Conservation (phyloP, 371 early-diverging fungal species). For the Mortierella sp. region DNA sequence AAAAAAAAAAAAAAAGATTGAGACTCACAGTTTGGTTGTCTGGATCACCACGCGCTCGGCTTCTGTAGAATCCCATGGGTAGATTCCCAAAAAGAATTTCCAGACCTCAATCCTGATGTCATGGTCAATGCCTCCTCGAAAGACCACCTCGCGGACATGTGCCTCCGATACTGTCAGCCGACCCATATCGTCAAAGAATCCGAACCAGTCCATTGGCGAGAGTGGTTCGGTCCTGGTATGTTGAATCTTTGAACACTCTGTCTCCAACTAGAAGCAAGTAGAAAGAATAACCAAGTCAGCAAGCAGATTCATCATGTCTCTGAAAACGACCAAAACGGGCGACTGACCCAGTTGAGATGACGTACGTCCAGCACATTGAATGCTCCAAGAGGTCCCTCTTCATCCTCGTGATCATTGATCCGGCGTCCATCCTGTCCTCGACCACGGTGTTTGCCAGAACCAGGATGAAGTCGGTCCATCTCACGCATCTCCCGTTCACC, state of each 20-base stretch:
- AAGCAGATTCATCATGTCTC: constrained; percentile 17
- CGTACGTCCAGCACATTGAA: constrained; percentile 72
- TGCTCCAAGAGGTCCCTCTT: constrained; percentile 67
- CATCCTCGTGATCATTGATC: constrained; percentile 52
- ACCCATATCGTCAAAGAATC: constrained; percentile 74
- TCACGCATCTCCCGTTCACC: constrained; percentile 55
- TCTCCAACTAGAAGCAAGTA: constrained; percentile 43
- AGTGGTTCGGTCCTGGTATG: constrained; percentile 68
- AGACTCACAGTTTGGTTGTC: constrained; percentile 65
- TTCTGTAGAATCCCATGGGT: constrained; percentile 87
- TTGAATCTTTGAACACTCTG: constrained; percentile 32
- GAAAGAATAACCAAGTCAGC: constrained; percentile 37
- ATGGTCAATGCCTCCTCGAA: constrained; percentile 82
- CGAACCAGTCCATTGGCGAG: constrained; percentile 81
- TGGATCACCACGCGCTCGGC: constrained; percentile 75
- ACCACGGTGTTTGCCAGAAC: constrained; percentile 17
- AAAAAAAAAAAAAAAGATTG: too few species aligned
- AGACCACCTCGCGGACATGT: constrained; percentile 72
- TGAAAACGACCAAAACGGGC: constrained; percentile 1
- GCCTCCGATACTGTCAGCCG: constrained; percentile 61
- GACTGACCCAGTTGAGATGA: background rate
- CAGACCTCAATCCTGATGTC: constrained; percentile 90
- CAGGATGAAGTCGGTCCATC: constrained; percentile 46
- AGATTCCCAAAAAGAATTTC: constrained; percentile 88
- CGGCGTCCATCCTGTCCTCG: constrained; percentile 43